Percentiles rank a stretch among this genome's conserved stretches.
phyloP scores from a whole-genome alignment of 768 basidiomycete species.

The Fomitopsis serialis region DNA sequence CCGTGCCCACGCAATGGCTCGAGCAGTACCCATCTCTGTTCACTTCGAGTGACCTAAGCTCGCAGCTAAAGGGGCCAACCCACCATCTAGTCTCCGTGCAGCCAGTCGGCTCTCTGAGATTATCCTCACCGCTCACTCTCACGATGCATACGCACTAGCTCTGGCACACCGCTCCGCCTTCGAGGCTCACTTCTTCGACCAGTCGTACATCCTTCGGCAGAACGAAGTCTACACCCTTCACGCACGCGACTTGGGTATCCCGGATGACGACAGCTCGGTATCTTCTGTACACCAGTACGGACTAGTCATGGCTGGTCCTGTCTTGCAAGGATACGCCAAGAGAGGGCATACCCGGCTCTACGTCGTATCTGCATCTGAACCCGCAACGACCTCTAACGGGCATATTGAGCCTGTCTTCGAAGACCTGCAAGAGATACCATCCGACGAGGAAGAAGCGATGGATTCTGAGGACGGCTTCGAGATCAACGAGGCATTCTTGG shows the following conservation, averaged over 20 bases:
- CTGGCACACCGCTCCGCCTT: conserved; percentile 12
- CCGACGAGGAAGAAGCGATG: conserved; percentile 2
- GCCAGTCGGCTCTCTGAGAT: conserved; percentile 18
- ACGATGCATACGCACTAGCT: conserved; percentile 16
- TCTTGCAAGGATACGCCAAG: conserved; percentile 60
- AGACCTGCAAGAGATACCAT: background rate
- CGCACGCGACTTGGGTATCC: conserved; percentile 8
- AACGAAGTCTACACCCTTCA: conserved; percentile 34
- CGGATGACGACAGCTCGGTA: background rate
- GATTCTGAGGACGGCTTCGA: conserved; percentile 35
- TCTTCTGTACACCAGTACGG: conserved; percentile 27
- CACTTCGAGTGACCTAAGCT: background rate
- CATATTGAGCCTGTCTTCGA: background rate
- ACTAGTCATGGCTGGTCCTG: conserved; percentile 62
- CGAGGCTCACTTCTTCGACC: conserved; percentile 19
- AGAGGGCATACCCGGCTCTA: conserved; percentile 44
- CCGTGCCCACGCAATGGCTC: conserved; percentile 13
- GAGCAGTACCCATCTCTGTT: conserved; percentile 10
- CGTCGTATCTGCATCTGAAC: conserved; percentile 19
- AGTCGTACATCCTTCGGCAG: conserved; percentile 43
- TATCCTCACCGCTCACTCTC: conserved; percentile 18
- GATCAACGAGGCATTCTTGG: conserved; percentile 71
- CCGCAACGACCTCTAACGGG: conserved; percentile 4
- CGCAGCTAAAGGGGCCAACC: background rate
- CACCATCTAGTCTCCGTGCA: conserved; percentile 9